Evolutionary conservation across 2,329 filamentous ascomycete genomes (phyloP), one percentile per base, ranked within the genome.

Genomic region (Penicillium sp.): DNA sequence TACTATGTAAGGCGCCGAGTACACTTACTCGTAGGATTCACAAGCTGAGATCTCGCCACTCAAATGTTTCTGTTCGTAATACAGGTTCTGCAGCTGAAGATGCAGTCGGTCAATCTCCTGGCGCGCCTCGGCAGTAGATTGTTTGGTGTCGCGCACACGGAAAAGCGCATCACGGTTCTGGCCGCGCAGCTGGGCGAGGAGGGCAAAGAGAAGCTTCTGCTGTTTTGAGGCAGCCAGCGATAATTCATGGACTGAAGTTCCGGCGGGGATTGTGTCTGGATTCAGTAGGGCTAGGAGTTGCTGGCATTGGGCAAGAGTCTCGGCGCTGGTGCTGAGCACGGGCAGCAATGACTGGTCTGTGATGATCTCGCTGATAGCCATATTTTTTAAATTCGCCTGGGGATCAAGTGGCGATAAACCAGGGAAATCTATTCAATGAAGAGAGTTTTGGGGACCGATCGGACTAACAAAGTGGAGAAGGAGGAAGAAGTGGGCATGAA

Each of bases 1-100:
- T 13, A 10, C 4, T 5, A 53, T 37, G 27, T 13, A 31, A 29
- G 45, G 53, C 29, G 27, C 52, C n/a, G 22, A 16, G 37, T 46
- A 24, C 13, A 84, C 90, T 60, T 78, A 96, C 91, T 96, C 90
- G 68, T 96, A 97, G 51, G 88, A 89, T 71, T 96, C 90, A 73
- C 95, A 98, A 9, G 90, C 91, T 0, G 85, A 81, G 59, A 99
- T 98, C 76, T 99, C 95, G 48, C 90, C 90, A 62, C 90, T 86
- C 53, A 99, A 79, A 74, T 97, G 92, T 53, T 91, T 83, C 77
- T 98, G 93, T 75, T 99, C 93, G 71, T 99, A 99, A 74, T 95
- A 96, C 8, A 99, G 79, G 70, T 99, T 99, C 76, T 98, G 93
- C 54, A 99, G 82, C 70, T 96, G 90, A 37, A 99, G 82, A 72